Evolutionary conservation across 2,329 filamentous ascomycete genomes (phyloP).

Genomic region (Hypoxylon sp.): DNA sequence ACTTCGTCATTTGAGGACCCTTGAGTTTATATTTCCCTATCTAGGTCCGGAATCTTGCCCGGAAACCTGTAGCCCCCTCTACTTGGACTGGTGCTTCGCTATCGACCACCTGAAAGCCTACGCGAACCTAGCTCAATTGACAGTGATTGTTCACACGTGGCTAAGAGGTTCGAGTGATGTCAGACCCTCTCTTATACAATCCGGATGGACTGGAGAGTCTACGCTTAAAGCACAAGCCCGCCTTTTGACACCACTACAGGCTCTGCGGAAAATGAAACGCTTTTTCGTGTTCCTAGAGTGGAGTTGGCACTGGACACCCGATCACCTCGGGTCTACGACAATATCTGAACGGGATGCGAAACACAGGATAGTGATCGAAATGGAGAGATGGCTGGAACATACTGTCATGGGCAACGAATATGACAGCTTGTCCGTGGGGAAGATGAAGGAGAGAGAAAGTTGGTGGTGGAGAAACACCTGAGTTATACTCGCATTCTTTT

Average conservation of each 20-base stretch:
- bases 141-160: constrained; percentile 17
- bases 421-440: no score
- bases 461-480: no score
- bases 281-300: constrained; percentile 30
- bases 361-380: constrained; percentile 4
- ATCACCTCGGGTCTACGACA: no score
- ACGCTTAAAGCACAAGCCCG: background rate
- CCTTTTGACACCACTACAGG: background rate
- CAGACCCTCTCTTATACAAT: no score
- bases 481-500: no score
- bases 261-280: constrained; percentile 17
- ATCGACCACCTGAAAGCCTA: constrained; percentile 30
- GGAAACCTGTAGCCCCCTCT: constrained; percentile 1
- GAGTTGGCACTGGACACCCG: background rate
- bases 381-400: constrained; percentile 32
- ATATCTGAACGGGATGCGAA: no score
- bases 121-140: constrained; percentile 21
- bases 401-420: constrained; percentile 33
- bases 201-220: no score
- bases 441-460: no score
- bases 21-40: constrained; percentile 39
- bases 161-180: no score
- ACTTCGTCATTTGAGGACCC: constrained; percentile 26
- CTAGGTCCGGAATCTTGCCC: no score
- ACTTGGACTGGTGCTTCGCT: constrained; percentile 34